phyloP scores from a whole-genome alignment of 768 basidiomycete genomes.

The Tubosaeta sp. region DNA sequence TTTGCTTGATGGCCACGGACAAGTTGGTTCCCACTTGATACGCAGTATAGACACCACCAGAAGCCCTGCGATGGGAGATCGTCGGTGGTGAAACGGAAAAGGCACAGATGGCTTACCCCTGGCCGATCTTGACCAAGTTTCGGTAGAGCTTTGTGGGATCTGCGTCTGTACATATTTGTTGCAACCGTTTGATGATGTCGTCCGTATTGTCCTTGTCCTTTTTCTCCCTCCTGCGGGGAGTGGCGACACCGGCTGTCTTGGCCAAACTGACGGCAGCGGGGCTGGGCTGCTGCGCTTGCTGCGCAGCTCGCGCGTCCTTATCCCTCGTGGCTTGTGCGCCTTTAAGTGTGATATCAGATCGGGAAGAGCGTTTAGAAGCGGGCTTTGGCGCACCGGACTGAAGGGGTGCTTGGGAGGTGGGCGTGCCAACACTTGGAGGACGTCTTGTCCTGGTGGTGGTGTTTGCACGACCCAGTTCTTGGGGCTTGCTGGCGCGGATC shows the following conservation, averaged over 20 bases:
- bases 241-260: slow-evolving; percentile 68
- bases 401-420: slow-evolving; percentile 24
- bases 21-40: slow-evolving; percentile 95
- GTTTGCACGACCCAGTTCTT: slow-evolving; percentile 56
- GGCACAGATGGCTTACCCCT: slow-evolving; percentile 62
- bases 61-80: slow-evolving; percentile 55
- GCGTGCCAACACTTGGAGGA: slow-evolving; percentile 38
- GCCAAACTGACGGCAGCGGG: slow-evolving; percentile 63
- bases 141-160: slow-evolving; percentile 94
- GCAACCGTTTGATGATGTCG: slow-evolving; percentile 87
- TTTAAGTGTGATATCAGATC: slow-evolving; percentile 54
- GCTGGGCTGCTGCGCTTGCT: slow-evolving; percentile 48
- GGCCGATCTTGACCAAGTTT: slow-evolving; percentile 93
- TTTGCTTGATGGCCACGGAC: slow-evolving; percentile 98
- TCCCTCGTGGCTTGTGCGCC: slow-evolving; percentile 33
- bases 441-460: slow-evolving; percentile 66
- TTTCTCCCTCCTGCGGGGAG: slow-evolving; percentile 83
- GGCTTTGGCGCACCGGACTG: slow-evolving; percentile 31
- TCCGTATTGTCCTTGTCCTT: slow-evolving; percentile 78
- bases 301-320: slow-evolving; percentile 31
- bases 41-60: slow-evolving; percentile 96
- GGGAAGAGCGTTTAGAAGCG: slow-evolving; percentile 48
- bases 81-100: not conserved
- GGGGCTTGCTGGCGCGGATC: slow-evolving; percentile 41
- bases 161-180: slow-evolving; percentile 94